Conservation (phyloP, 2,329 filamentous ascomycete species). For the Cytospora leucostoma region DNA sequence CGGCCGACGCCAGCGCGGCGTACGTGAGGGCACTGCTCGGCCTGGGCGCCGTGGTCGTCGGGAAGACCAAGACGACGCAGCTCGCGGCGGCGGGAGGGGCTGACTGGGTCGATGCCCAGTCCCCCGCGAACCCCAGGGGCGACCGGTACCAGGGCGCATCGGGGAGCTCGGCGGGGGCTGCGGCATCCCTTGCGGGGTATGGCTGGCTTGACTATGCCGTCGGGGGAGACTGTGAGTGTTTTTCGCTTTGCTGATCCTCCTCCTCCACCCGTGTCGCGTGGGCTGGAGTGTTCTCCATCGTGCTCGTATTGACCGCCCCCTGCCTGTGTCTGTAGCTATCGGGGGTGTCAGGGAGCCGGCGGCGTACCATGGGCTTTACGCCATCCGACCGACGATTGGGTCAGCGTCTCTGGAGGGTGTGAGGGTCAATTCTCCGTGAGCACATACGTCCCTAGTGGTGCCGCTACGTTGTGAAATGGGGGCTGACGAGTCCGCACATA, state of each 20-base stretch:
- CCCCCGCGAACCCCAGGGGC: slow-evolving; percentile 36
- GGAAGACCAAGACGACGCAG: slow-evolving; percentile 54
- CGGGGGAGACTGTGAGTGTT: slow-evolving; percentile 35
- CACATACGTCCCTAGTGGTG: no score
- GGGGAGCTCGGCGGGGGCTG: slow-evolving; percentile 31
- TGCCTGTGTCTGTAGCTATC: slow-evolving; percentile 1
- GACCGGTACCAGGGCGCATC: slow-evolving; percentile 33
- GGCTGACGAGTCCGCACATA: neutral
- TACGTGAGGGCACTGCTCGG: slow-evolving; percentile 58
- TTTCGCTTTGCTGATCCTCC: slow-evolving; percentile 33
- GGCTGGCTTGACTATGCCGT: slow-evolving; percentile 33
- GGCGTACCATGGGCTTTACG: slow-evolving; percentile 22
- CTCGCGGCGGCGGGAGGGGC: slow-evolving; percentile 34
- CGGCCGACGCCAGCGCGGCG: slow-evolving; percentile 47
- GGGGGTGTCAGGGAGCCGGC: slow-evolving; percentile 20
- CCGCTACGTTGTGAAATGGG: no score
- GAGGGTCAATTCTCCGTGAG: slow-evolving; percentile 21
- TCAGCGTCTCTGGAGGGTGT: slow-evolving; percentile 19
- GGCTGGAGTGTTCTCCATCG: neutral
- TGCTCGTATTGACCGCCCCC: neutral
- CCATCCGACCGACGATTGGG: slow-evolving; percentile 17
- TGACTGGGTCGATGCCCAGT: slow-evolving; percentile 33
- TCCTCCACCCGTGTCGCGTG: neutral
- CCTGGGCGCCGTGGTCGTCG: slow-evolving; percentile 58
- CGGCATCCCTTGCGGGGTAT: slow-evolving; percentile 31